These are phyloP conservation scores for Fusarium lateritium DNA, from an alignment of 2,329 filamentous ascomycete species.

Conservation along the genomic window DNA sequence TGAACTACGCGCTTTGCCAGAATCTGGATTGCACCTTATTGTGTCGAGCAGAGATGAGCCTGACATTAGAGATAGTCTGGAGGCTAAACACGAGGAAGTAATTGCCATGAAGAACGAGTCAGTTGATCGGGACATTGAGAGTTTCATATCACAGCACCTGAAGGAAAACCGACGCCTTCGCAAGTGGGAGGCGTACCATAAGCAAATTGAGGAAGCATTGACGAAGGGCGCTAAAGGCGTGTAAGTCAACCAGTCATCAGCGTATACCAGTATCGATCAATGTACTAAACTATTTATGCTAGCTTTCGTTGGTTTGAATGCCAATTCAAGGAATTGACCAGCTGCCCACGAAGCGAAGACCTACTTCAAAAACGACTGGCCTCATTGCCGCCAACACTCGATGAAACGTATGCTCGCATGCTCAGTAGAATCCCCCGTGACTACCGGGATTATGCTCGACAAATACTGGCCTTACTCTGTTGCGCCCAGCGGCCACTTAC, in stretches of 20 bases:
- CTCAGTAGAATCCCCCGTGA: too few relatives aligned
- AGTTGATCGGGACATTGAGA: slow-evolving; percentile 21
- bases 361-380: not conserved
- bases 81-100: slow-evolving; percentile 26
- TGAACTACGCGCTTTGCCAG: slow-evolving; percentile 44
- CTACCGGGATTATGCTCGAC: too few relatives aligned
- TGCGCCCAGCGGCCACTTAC: too few relatives aligned
- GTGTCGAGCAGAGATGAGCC: slow-evolving; percentile 54
- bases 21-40: slow-evolving; percentile 49
- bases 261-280: too few relatives aligned
- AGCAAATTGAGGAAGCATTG: slow-evolving; percentile 15
- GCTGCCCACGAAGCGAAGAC: not conserved
- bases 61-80: slow-evolving; percentile 49
- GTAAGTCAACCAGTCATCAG: too few relatives aligned
- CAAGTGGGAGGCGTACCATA: slow-evolving; percentile 14
- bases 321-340: not conserved
- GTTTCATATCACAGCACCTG: slow-evolving; percentile 21
- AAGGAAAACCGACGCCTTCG: slow-evolving; percentile 14
- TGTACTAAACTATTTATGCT: too few relatives aligned
- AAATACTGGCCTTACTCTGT: too few relatives aligned
- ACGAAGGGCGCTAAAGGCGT: not conserved
- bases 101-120: slow-evolving; percentile 17
- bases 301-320: not conserved
- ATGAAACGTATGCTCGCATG: not conserved
- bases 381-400: not conserved